Conservation (phyloP, 1,284 basidiomycete species). For the Cutaneotrichosporon daszewskae region DNA sequence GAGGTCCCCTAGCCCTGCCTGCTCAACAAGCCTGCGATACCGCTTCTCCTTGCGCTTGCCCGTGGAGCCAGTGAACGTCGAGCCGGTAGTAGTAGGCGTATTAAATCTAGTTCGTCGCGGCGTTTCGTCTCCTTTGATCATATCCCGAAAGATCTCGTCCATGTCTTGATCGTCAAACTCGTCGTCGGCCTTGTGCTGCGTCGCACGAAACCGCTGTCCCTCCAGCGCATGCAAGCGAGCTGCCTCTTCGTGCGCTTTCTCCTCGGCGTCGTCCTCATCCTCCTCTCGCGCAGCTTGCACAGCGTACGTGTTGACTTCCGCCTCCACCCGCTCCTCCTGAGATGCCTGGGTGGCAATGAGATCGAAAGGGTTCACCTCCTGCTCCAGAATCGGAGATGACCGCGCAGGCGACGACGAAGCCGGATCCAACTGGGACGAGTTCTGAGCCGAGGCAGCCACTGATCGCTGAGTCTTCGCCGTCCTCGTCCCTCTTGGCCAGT, state of each 20-base stretch:
- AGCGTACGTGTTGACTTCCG: slow-evolving; percentile 38
- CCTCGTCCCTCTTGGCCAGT: slow-evolving; percentile 37
- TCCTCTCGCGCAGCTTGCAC: slow-evolving; percentile 30
- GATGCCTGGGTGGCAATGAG: slow-evolving; percentile 33
- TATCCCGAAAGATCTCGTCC: slow-evolving; percentile 32
- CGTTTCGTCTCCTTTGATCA: slow-evolving; percentile 15
- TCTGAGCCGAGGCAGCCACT: slow-evolving; percentile 5
- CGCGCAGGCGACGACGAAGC: slow-evolving; percentile 26
- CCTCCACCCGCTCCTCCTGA: slow-evolving; percentile 28
- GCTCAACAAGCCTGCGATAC: slow-evolving; percentile 22
- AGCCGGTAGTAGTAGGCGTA: neutral
- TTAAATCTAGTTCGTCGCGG: neutral
- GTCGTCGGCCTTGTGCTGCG: slow-evolving; percentile 28
- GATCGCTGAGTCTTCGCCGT: slow-evolving; percentile 16
- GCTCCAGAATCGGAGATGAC: slow-evolving; percentile 23
- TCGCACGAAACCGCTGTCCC: slow-evolving; percentile 31
- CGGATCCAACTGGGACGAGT: neutral
- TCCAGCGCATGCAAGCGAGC: slow-evolving; percentile 30
- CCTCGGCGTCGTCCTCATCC: slow-evolving; percentile 30
- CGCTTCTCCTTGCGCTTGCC: slow-evolving; percentile 16
- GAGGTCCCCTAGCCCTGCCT: slow-evolving; percentile 43
- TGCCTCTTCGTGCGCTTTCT: slow-evolving; percentile 23
- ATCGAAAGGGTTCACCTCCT: slow-evolving; percentile 40
- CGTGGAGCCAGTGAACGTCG: slow-evolving; percentile 5
- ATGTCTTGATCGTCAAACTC: slow-evolving; percentile 35